Evolutionary conservation across 345 rosid genomes (phyloP), one percentile per base, ranked within the genome.

Genomic region (Eucalyptus virginea): DNA sequence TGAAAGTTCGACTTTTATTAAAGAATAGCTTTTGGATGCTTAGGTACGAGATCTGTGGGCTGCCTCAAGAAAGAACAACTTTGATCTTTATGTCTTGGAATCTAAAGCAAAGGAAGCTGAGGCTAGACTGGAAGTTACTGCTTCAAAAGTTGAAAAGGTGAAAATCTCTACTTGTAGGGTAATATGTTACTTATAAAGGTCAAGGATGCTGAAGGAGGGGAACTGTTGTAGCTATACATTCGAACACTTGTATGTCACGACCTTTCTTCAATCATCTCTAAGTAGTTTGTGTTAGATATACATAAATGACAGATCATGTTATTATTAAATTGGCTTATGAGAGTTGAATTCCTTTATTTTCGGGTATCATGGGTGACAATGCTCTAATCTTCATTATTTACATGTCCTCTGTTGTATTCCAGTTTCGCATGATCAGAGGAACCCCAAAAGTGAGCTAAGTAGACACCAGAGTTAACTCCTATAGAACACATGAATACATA

Each of bases 31-130:
- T 91, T 90, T 90, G 81, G 89, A 87, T 93, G 88, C 89, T 42
- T 94, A 96, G 99, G 94, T 94, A 60, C 94, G 93, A 90, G 88
- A 80, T 62, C 94, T 96, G 5, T 97, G 99, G 98, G 94, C 94
- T 89, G 91, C 91, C 92, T 94, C 91, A 80, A 94, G 98, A 92
- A 94, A 92, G 92, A 93, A 90, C 94, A 97, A 98, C 89, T 98
- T 96, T 90, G 96, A 95, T 89, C 90, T 96, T 90, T 95, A 98
- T 90, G 94, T 94, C 89, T 89, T 95, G 87, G 90, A 94, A 90
- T 93, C 93, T 24, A 94, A 92, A 92, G 98, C 92, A 2, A 89
- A 88, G 91, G 95, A 94, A 16, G 94, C 95, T 24, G 95, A 94
- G 86, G 93, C 88, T 69, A 90, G 92, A 90, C 87, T 95, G 87